Percentiles rank a stretch among this genome's conserved stretches.
phyloP scores from a whole-genome alignment of 352 stramenopile species.

The Phytophthora podocarpi region DNA sequence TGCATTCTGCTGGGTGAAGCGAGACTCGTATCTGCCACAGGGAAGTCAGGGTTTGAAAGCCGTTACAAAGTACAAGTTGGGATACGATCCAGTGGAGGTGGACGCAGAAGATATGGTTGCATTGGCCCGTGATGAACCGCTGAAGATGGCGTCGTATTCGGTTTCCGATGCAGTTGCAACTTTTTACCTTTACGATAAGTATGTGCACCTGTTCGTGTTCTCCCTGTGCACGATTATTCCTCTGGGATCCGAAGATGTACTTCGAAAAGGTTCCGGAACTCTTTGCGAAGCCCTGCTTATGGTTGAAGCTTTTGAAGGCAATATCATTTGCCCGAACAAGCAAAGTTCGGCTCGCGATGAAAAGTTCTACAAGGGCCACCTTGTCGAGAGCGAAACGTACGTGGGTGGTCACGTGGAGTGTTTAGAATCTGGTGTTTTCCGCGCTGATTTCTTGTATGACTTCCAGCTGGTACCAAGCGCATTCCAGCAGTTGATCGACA shows the following conservation, averaged over 20 bases:
- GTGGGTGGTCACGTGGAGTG: constrained; percentile 99
- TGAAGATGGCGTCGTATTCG: constrained; percentile 99
- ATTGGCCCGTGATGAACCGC: constrained; percentile 93
- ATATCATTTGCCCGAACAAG: constrained; percentile 99
- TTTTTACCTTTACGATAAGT: constrained; percentile 99
- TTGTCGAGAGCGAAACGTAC: constrained; percentile 99
- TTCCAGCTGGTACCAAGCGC: constrained; percentile 95
- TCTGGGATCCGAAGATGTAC: constrained; percentile 97
- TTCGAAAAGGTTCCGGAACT: constrained; percentile 96
- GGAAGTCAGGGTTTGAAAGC: constrained; percentile 98
- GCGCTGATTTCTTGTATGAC: constrained; percentile 97
- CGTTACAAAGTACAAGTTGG: constrained; percentile 99
- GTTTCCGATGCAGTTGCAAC: constrained; percentile 99
- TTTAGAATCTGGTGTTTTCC: constrained; percentile 98
- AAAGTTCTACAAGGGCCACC: constrained; percentile 92
- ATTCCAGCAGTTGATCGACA: constrained; percentile 96
- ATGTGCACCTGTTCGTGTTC: constrained; percentile 99
- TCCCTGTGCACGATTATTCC: constrained; percentile 99
- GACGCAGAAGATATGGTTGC: constrained; percentile 99
- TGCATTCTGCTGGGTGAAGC: constrained; percentile 99
- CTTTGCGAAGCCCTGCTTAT: constrained; percentile 99
- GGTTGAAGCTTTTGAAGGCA: constrained; percentile 96
- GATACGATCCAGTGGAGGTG: constrained; percentile 98
- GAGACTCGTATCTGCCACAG: constrained; percentile 99
- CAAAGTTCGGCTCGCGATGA: constrained; percentile 85